These are phyloP conservation scores for Pugionium cornutum DNA, from an alignment of 345 rosid genomes.

Conservation along the genomic window DNA sequence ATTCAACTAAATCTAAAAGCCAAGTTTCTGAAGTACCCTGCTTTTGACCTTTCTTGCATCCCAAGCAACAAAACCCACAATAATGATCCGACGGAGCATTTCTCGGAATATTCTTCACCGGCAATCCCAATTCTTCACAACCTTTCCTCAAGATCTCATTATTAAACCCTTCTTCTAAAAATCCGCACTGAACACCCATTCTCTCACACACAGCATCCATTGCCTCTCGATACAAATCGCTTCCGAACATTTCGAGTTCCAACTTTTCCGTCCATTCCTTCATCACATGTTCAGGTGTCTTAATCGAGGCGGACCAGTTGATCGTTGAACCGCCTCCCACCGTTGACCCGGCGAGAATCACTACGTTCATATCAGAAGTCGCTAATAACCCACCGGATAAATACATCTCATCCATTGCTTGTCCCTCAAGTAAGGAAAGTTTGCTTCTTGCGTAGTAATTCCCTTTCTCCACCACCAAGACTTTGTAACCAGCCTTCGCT, in stretches of 20 bases:
- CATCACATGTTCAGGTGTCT: conserved; percentile 70
- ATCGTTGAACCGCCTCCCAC: conserved; percentile 87
- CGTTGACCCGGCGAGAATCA: conserved; percentile 73
- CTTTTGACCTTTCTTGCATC: conserved; percentile 82
- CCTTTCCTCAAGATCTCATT: conserved; percentile 72
- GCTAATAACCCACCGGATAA: conserved; percentile 56
- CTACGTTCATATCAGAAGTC: conserved; percentile 55
- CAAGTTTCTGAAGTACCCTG: conserved; percentile 81
- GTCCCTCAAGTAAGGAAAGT: conserved; percentile 74
- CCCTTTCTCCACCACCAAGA: conserved; percentile 80
- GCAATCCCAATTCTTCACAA: conserved; percentile 68
- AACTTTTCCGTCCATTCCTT: conserved; percentile 58
- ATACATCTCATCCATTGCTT: conserved; percentile 73
- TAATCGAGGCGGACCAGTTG: conserved; percentile 85
- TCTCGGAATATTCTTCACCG: conserved; percentile 57
- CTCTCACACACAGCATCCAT: conserved; percentile 64
- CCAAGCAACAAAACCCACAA: conserved; percentile 83
- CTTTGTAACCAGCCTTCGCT: conserved; percentile 73
- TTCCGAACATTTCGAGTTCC: conserved; percentile 55
- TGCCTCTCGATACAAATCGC: conserved; percentile 60
- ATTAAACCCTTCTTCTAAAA: conserved; percentile 63
- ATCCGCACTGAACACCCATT: conserved; percentile 76
- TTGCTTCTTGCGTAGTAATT: conserved; percentile 63
- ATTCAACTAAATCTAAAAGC: conserved; percentile 72
- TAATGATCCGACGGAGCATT: conserved; percentile 68